Evolutionary conservation across 2,329 filamentous ascomycete genomes (phyloP), one percentile per base, ranked within the genome.

Genomic region (Grosmannia penicillata): DNA sequence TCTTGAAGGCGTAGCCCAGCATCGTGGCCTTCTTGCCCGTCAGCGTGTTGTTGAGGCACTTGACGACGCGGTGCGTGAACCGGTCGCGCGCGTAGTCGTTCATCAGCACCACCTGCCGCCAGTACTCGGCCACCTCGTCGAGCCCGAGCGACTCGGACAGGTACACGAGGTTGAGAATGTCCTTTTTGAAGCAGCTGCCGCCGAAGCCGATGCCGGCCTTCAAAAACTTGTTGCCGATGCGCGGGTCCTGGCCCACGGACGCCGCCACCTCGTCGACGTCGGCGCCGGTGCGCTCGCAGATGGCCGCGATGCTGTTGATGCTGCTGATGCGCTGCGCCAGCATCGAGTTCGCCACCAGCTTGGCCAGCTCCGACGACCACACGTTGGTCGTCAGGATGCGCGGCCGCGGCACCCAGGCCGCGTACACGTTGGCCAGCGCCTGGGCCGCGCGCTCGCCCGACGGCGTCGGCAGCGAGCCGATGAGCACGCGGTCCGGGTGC

Each of bases 141-240:
- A 86, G 62, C 37, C 77, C 71, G 39, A 85, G 63, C 3, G 70
- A 73, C 49, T 83, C 76, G 14, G 82, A 76, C 23, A 87, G 65
- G 57, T 87, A 85, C 15, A 78, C 71, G 27, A 89, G 61, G 55
- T 72, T 81, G 35, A 82, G 64, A 30, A 86, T 72, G 51, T 89
- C 82, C 58, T 89, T 89, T 56, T 79, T 75, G 65, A 89, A 86
- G 57, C 82, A 89, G 43, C 75, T 81, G 17, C 82, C 82, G 39
- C 82, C 82, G 50, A 87, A 89, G 14, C 82, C 82, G 25, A 85
- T 71, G 28, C 76, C 77, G 8, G 82, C 76, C 56, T 81, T 78
- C 29, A 89, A 63, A 57, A 85, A 82, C 53, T 77, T 74, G 44
- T 70, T 63, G 7, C 82, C 82, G 41, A 89, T 82, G 36, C 82